Conservation (phyloP, 768 basidiomycete species). For the Holtermannia corniformis region DNA sequence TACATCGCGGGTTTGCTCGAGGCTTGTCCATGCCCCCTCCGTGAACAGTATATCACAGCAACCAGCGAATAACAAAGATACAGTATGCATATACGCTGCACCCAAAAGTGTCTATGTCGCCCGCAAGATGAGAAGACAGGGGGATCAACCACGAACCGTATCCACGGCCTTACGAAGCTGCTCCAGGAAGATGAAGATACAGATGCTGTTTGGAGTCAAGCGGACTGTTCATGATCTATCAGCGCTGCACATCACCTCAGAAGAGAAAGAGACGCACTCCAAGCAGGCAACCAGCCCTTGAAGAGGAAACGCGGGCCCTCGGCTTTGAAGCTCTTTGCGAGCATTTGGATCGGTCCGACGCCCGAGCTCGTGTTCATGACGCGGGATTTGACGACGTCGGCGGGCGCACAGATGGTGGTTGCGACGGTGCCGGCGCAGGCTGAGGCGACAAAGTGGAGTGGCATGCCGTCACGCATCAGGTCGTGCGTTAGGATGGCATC, state of each 20-base stretch:
- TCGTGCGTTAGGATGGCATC: slow-evolving; percentile 20
- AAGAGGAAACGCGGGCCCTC: slow-evolving; percentile 39
- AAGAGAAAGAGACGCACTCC: slow-evolving; percentile 29
- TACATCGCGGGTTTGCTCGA: no score
- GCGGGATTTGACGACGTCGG: slow-evolving; percentile 37
- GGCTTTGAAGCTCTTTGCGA: slow-evolving; percentile 18
- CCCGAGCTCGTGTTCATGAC: slow-evolving; percentile 30
- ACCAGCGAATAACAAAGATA: no score
- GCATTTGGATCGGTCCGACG: slow-evolving; percentile 16
- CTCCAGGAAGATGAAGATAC: slow-evolving; percentile 39
- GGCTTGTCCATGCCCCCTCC: no score
- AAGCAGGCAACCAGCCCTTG: slow-evolving; percentile 40
- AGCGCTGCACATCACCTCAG: background rate
- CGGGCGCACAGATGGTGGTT: slow-evolving; percentile 38
- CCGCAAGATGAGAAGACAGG: no score
- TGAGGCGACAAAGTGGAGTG: slow-evolving; percentile 34
- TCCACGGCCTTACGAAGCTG: slow-evolving; percentile 38
- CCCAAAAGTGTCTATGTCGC: no score
- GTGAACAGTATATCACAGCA: no score
- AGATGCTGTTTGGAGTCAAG: slow-evolving; percentile 36
- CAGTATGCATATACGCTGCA: no score
- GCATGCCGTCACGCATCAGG: slow-evolving; percentile 28
- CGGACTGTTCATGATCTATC: slow-evolving; percentile 19
- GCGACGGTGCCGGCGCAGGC: slow-evolving; percentile 38
- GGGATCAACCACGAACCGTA: background rate